Conservation (phyloP, 495 filamentous ascomycete species). For the Lasiosphaeria hispida region DNA sequence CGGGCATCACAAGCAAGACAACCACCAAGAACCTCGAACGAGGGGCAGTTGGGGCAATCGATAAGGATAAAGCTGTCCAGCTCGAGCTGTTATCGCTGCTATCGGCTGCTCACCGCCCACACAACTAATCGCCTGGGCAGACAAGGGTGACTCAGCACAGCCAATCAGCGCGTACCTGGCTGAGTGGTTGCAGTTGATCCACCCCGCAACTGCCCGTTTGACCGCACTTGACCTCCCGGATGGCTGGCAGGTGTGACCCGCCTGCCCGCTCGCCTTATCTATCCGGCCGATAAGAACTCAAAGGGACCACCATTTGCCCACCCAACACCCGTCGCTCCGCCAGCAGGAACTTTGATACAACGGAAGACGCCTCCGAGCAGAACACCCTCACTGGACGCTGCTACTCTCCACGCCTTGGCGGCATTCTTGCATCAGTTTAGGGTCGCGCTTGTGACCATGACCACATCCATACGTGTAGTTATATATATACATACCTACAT, state of each 20-base stretch:
- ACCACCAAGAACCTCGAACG: no score
- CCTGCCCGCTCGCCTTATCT: background rate
- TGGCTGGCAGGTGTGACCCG: constrained; percentile 2
- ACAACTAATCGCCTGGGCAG: background rate
- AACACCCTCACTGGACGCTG: background rate
- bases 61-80: constrained; percentile 2
- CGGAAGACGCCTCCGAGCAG: constrained; percentile 3
- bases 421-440: background rate
- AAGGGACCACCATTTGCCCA: no score
- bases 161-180: background rate
- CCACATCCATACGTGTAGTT: constrained; percentile 5
- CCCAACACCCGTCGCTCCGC: no score
- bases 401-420: background rate
- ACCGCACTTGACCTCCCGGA: background rate
- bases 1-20: no score
- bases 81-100: background rate
- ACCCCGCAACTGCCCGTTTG: no score
- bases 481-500: background rate
- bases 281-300: constrained; percentile 1
- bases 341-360: no score
- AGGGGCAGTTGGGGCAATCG: background rate
- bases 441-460: background rate
- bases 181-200: background rate
- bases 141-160: background rate
- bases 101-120: constrained; percentile 1